Evolutionary conservation across 805 yeast genomes (phyloP).

Genomic region (Hagleromyces aurorensis): DNA sequence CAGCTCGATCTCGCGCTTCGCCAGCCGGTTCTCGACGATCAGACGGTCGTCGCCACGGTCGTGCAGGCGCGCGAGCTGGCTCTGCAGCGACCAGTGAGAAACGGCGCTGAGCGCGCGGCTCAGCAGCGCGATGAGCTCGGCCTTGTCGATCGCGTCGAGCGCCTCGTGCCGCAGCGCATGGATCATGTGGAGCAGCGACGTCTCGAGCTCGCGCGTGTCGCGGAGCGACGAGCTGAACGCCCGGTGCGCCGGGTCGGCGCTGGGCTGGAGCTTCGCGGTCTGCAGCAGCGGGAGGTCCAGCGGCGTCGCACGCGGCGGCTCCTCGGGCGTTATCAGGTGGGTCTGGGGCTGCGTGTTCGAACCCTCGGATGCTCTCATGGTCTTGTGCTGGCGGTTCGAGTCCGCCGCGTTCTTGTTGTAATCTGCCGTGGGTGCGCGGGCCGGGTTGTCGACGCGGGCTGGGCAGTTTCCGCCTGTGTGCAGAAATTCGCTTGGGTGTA

Average conservation of each 20-base stretch:
- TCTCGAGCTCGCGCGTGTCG: constrained; percentile 22
- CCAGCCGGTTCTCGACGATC: constrained; percentile 19
- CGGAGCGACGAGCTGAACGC: constrained; percentile 11
- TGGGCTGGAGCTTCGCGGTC: neutral
- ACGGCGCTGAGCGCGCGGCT: constrained; percentile 23
- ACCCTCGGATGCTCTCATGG: constrained; percentile 1
- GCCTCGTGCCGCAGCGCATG: constrained; percentile 10
- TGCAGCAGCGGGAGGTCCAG: neutral
- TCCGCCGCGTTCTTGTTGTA: neutral
- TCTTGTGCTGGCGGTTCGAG: neutral
- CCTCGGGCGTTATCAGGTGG: no score
- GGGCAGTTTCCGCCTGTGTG: no score
- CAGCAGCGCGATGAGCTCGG: constrained; percentile 18
- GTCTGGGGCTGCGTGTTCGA: no score
- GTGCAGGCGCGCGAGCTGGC: constrained; percentile 21
- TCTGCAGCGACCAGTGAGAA: constrained; percentile 29
- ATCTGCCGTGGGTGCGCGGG: no score
- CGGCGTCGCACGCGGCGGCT: constrained; percentile 1
- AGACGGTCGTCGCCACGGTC: constrained; percentile 19
- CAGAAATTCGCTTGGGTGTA: no score
- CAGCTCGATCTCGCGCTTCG: constrained; percentile 22
- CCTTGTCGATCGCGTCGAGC: constrained; percentile 8
- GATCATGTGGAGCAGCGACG: constrained; percentile 13
- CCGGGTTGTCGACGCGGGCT: no score
- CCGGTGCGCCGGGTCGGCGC: constrained; percentile 1